phyloP scores from a whole-genome alignment of 192 early-diverging fungal species.

The Coemansia sp. region DNA sequence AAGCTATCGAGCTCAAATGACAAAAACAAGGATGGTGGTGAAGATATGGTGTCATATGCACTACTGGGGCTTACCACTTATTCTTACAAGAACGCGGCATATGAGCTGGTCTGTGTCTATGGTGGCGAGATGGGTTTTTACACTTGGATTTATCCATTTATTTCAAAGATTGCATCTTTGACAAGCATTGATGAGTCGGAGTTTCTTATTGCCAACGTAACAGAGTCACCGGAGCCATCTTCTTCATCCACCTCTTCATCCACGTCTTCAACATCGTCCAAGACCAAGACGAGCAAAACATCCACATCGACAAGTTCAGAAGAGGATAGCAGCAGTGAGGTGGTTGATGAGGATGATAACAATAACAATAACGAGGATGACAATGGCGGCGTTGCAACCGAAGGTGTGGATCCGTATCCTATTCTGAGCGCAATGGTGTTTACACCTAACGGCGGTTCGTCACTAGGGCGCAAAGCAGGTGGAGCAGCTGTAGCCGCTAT shows the following conservation, averaged over 20 bases:
- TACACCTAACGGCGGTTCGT: background rate
- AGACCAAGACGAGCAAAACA: background rate
- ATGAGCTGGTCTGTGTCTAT: background rate
- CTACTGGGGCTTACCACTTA: constrained; percentile 10
- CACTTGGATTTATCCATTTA: constrained; percentile 16
- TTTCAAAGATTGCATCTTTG: constrained; percentile 1
- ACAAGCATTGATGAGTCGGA: background rate
- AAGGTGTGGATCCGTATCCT: background rate
- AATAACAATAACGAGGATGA: background rate
- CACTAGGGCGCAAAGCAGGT: background rate
- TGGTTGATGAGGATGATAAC: background rate
- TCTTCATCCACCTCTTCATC: background rate
- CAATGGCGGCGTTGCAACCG: background rate
- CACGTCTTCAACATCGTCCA: background rate
- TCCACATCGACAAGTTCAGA: background rate
- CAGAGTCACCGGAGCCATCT: background rate
- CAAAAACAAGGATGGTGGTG: background rate
- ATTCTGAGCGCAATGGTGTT: background rate
- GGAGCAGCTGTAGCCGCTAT: background rate
- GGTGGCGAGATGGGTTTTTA: constrained; percentile 9
- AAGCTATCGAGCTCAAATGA: background rate
- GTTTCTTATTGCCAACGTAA: background rate
- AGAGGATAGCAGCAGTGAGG: background rate
- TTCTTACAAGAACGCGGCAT: background rate
- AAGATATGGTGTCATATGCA: constrained; percentile 1